Evolutionary conservation across 106 monocot species (phyloP).

Genomic region (Ottelia alismoides): DNA sequence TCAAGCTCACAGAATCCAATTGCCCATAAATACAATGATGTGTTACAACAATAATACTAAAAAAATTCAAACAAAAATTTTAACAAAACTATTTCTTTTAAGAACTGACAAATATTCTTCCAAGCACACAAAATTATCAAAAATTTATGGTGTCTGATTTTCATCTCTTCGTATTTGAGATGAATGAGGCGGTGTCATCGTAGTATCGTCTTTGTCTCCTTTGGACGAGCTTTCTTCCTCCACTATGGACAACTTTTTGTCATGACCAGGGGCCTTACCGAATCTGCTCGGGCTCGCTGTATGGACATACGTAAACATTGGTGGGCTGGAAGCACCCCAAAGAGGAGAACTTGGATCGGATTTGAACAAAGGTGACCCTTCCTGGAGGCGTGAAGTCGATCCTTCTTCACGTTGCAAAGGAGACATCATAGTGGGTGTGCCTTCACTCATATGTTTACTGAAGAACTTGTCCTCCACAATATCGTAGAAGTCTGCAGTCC

Average conservation of each 20-base stretch:
- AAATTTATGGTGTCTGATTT: neutral
- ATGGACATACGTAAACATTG: slow-evolving; percentile 3
- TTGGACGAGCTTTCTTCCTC: slow-evolving; percentile 2
- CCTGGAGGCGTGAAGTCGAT: no score
- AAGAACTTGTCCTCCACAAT: slow-evolving; percentile 41
- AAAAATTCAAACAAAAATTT: no score
- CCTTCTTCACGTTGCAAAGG: slow-evolving; percentile 28
- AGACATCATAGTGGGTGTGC: neutral
- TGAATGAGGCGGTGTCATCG: slow-evolving; percentile 15
- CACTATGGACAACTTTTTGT: slow-evolving; percentile 1
- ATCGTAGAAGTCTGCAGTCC: slow-evolving; percentile 39
- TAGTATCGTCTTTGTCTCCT: neutral
- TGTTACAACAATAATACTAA: no score
- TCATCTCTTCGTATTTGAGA: slow-evolving; percentile 7
- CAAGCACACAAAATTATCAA: no score
- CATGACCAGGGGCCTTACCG: neutral
- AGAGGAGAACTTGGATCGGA: slow-evolving; percentile 18
- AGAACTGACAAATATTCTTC: no score
- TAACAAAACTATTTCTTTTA: no score
- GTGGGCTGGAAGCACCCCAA: slow-evolving; percentile 5
- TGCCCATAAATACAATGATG: no score
- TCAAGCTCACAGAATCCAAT: no score
- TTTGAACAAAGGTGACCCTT: slow-evolving; percentile 8
- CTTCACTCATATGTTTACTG: slow-evolving; percentile 14
- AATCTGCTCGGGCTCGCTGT: slow-evolving; percentile 11